Evolutionary conservation across 257 asterid genomes (phyloP).

Genomic region (Apocynum venetum): DNA sequence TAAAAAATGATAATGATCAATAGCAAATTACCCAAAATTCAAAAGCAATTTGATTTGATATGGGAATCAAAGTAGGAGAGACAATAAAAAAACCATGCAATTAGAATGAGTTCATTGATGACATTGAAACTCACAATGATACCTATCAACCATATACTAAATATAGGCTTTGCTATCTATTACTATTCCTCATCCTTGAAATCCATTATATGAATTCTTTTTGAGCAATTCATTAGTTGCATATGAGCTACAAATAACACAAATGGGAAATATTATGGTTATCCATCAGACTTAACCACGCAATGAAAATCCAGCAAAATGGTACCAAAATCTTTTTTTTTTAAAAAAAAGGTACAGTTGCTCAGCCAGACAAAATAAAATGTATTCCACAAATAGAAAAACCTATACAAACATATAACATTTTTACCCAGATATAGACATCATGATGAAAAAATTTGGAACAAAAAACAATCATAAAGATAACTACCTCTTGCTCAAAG

Average conservation of each 20-base stretch:
- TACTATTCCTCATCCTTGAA: not conserved
- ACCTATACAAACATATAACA: not conserved
- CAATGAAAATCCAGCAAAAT: not conserved
- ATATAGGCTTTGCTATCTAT: not conserved
- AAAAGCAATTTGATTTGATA: not conserved
- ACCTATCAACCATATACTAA: not conserved
- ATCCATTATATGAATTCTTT: not conserved
- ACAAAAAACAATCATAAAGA: not conserved
- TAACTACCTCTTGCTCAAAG: slow-evolving; percentile 70
- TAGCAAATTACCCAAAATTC: not conserved
- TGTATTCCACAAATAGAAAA: not conserved
- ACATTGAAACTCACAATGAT: not conserved
- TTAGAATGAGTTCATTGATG: not conserved
- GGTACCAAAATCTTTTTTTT: not conserved
- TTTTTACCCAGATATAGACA: not conserved
- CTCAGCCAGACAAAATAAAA: not conserved
- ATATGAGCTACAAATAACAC: not conserved
- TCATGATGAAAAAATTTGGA: not conserved
- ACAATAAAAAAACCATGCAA: not conserved
- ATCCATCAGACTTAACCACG: not conserved
- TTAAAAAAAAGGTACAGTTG: not conserved
- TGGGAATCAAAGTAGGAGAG: not conserved
- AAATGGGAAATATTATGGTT: not conserved
- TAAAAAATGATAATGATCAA: not conserved
- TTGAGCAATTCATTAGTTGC: not conserved